phyloP scores from a whole-genome alignment of 2,329 filamentous ascomycete species.

The Aspergillus puulaauensis region DNA sequence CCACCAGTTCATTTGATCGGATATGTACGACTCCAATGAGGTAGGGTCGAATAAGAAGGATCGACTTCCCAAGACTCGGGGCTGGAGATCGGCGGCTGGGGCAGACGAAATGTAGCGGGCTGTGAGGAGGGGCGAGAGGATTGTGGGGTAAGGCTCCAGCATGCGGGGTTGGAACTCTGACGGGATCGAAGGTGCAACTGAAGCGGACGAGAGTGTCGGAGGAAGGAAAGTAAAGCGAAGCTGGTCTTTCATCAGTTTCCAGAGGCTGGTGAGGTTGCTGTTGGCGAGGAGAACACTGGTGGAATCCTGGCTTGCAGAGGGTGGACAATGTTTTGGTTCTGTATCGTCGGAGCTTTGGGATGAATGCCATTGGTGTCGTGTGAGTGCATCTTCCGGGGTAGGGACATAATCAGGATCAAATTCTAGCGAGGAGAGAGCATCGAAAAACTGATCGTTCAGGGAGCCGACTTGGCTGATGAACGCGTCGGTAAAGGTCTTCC shows the following conservation, averaged over 20 bases:
- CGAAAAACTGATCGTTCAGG: slow-evolving; percentile 67
- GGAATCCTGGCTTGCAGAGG: slow-evolving; percentile 42
- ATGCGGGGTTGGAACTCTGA: slow-evolving; percentile 33
- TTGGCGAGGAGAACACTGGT: slow-evolving; percentile 56
- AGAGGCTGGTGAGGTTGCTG: slow-evolving; percentile 60
- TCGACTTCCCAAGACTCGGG: slow-evolving; percentile 52
- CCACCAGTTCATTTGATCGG: slow-evolving; percentile 82
- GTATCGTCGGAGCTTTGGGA: slow-evolving; percentile 10
- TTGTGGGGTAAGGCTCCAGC: slow-evolving; percentile 37
- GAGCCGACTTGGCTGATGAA: slow-evolving; percentile 75
- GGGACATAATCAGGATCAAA: slow-evolving; percentile 27
- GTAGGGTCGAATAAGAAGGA: slow-evolving; percentile 66
- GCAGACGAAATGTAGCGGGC: slow-evolving; percentile 43
- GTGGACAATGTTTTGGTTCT: slow-evolving; percentile 13
- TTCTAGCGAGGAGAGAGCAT: slow-evolving; percentile 39
- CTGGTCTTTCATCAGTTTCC: slow-evolving; percentile 63
- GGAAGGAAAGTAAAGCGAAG: slow-evolving; percentile 53
- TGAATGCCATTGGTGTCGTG: not conserved
- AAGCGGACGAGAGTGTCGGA: slow-evolving; percentile 6
- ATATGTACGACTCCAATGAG: slow-evolving; percentile 65
- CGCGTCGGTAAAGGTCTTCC: slow-evolving; percentile 69
- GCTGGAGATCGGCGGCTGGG: slow-evolving; percentile 22
- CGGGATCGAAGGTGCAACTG: slow-evolving; percentile 30
- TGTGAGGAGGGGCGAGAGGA: slow-evolving; percentile 46
- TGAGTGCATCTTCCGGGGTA: slow-evolving; percentile 23